Evolutionary conservation across 2,329 filamentous ascomycete species (phyloP), one percentile per base, ranked within the genome.

Genomic region (Penicillium crustosum): DNA sequence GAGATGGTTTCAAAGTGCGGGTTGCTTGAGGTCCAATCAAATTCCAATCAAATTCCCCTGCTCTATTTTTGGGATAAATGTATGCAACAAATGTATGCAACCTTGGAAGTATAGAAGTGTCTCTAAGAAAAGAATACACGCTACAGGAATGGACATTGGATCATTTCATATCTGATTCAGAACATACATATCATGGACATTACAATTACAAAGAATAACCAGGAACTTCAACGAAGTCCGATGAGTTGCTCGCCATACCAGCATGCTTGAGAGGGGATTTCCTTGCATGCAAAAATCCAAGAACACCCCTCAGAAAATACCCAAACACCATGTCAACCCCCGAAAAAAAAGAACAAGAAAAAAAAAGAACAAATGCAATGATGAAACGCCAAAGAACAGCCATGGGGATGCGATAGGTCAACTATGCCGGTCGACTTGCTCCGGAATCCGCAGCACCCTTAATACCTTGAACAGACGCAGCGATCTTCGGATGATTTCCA

Each of bases 401-500:
- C 39, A 29, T 38, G 19, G 3, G 15, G 10, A 23, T 7, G 13
- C 19, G 25, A 12, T n/a, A 33, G 31, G 41, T 36, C 54, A 57
- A 58, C 73, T 70, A 75, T 50, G 72, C 66, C 33, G 73, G 72
- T 52, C 68, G 66, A 58, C 59, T 69, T 45, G 67, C 63, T 41
- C 66, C 73, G 13, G 67, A 65, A 43, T 75, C 73, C 43, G 63
- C 62, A 52, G 64, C 41, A 42, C 65, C 65, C 60, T 68, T 66
- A 42, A 59, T 61, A 47, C 62, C 58, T 21, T 65, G 57, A 25
- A 59, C 41, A 48, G 60, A 63, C n/a, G 59, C 55, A 3, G 60
- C 21, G 29, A 55, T 54, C 51, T 67, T 68, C 13, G 68, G 57
- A 49, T 61, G 66, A 84, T 86, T 64, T 89, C 87, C 19, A 13